Conservation (phyloP, 2,329 filamentous ascomycete genomes). For the Phaeophleospora eucalypticola region DNA sequence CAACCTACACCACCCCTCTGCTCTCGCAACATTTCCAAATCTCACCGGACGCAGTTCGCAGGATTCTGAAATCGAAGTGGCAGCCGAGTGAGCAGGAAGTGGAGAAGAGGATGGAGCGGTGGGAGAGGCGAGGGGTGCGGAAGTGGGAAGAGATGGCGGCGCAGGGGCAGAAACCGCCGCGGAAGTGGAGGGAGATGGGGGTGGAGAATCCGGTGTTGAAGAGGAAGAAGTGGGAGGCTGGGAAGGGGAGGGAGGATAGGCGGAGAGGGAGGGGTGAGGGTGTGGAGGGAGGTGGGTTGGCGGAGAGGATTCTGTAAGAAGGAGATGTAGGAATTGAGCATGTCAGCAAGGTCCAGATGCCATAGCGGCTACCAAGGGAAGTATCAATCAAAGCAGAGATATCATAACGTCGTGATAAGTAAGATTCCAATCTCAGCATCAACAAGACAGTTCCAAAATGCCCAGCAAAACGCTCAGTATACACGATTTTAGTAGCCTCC, state of each 20-base stretch:
- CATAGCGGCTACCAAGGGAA: no score
- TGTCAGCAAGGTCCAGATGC: no score
- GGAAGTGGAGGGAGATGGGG: constrained; percentile 48
- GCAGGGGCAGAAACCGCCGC: constrained; percentile 53
- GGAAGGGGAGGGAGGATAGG: constrained; percentile 8
- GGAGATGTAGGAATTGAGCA: no score
- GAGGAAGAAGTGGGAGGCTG: constrained; percentile 3
- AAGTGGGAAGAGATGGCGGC: constrained; percentile 48
- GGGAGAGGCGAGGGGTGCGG: constrained; percentile 46
- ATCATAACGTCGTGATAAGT: not conserved
- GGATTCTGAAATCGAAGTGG: constrained; percentile 81
- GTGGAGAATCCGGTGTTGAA: constrained; percentile 25
- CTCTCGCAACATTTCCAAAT: constrained; percentile 78
- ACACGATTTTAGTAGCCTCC: not conserved
- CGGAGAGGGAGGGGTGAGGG: not conserved
- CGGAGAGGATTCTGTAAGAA: constrained; percentile 8
- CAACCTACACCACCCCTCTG: constrained; percentile 67
- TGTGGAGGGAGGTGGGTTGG: constrained; percentile 6
- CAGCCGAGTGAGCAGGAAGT: constrained; percentile 50
- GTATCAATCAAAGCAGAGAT: no score
- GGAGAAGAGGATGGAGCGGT: constrained; percentile 41
- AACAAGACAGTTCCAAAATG: not conserved
- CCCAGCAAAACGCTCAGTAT: not conserved
- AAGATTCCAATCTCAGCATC: not conserved
- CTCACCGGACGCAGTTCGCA: constrained; percentile 79